phyloP scores from a whole-genome alignment of 495 filamentous ascomycete genomes.

The Penicillium macrosclerotiorum region DNA sequence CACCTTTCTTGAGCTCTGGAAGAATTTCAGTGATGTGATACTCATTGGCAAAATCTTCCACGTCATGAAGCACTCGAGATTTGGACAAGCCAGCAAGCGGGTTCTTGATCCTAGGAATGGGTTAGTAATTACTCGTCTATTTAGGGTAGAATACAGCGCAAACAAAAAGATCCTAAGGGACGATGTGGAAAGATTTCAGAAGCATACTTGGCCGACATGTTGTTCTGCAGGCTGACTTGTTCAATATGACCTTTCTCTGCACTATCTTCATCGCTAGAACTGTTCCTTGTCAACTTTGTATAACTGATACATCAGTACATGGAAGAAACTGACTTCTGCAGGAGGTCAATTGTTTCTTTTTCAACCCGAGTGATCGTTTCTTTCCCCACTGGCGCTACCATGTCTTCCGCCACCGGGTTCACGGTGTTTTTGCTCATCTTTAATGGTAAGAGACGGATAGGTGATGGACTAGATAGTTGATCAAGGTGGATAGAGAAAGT shows the following conservation, averaged over 20 bases:
- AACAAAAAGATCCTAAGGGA: background rate
- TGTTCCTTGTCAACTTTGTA: constrained; percentile 6
- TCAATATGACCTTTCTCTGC: constrained; percentile 35
- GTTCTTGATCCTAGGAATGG: constrained; percentile 54
- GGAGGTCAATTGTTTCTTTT: background rate
- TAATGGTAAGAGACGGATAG: too few relatives aligned
- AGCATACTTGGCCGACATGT: constrained; percentile 49
- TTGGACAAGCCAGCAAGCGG: constrained; percentile 56
- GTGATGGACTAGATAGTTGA: too few relatives aligned
- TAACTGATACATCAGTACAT: background rate
- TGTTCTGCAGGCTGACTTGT: constrained; percentile 50
- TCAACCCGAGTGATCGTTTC: constrained; percentile 10
- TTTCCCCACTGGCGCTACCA: constrained; percentile 5
- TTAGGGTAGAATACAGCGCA: background rate
- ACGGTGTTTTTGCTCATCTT: constrained; percentile 6
- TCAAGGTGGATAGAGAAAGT: too few relatives aligned
- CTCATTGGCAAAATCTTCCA: constrained; percentile 53
- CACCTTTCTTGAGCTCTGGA: constrained; percentile 54
- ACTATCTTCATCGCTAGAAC: constrained; percentile 19
- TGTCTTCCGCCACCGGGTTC: background rate
- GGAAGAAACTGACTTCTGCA: background rate
- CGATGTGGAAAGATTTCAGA: background rate
- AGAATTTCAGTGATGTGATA: constrained; percentile 45
- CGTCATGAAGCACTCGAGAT: constrained; percentile 51
- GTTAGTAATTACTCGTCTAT: constrained; percentile 2